Percentiles rank a stretch among this genome's conserved stretches.
Evolutionary conservation across 495 filamentous ascomycete species (phyloP).

Genomic region (Sordaria brevicollis): DNA sequence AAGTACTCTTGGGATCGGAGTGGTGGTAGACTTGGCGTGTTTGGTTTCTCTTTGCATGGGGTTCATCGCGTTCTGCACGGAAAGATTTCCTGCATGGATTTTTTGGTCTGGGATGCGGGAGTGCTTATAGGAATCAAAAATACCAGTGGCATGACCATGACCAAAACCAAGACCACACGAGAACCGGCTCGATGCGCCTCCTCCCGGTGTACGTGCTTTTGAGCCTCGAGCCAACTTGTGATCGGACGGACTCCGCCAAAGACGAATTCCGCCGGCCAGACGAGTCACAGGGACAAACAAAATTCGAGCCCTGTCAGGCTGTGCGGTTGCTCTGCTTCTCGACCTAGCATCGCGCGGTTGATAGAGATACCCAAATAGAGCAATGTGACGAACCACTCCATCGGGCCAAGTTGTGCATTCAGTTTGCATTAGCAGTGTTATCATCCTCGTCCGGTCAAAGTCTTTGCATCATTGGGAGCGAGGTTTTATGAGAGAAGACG

Average conservation of each 20-base stretch:
- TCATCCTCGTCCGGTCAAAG: neutral
- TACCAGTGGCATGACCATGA: slow-evolving; percentile 28
- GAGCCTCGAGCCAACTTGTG: neutral
- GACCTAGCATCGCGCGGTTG: neutral
- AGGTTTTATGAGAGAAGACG: neutral
- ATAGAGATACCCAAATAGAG: neutral
- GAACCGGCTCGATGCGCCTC: slow-evolving; percentile 5
- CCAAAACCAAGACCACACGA: neutral
- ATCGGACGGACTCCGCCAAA: neutral
- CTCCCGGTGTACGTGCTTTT: neutral
- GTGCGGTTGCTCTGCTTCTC: neutral
- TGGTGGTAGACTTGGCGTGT: slow-evolving; percentile 20
- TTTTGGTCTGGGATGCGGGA: slow-evolving; percentile 28
- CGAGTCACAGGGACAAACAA: neutral
- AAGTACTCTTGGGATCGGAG: slow-evolving; percentile 22
- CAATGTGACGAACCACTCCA: neutral
- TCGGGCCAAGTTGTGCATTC: neutral
- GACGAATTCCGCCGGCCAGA: neutral
- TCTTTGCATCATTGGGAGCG: neutral
- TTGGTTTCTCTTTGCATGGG: slow-evolving; percentile 27
- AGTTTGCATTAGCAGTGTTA: neutral
- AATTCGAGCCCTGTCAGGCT: neutral
- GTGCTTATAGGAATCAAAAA: slow-evolving; percentile 30
- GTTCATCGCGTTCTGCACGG: slow-evolving; percentile 30
- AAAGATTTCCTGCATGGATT: slow-evolving; percentile 26